These are phyloP conservation scores for Globisporangium parvum DNA, from an alignment of 352 stramenopile species.

Conservation along the genomic window DNA sequence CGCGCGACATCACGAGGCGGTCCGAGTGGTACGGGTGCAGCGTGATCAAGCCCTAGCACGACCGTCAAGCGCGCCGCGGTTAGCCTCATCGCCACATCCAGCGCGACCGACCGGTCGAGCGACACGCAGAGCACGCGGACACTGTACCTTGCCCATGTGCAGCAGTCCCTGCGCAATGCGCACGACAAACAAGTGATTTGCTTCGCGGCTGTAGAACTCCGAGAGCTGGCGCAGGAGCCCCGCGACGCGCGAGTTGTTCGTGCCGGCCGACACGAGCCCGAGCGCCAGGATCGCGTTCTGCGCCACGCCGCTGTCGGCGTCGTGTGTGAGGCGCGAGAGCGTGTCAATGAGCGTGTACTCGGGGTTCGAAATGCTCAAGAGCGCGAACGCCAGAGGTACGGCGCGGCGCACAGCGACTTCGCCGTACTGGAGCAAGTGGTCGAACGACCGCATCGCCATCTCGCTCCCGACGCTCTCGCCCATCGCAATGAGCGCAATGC, in stretches of 20 bases:
- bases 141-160: constrained; percentile 95
- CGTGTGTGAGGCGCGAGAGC: constrained; percentile 97
- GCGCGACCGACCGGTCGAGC: too few species aligned
- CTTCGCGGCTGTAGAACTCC: constrained; percentile 98
- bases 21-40: constrained; percentile 98
- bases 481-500: constrained; percentile 98
- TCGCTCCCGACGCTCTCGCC: constrained; percentile 96
- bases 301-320: constrained; percentile 94
- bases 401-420: constrained; percentile 96
- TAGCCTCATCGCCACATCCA: neutral
- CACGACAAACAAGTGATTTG: constrained; percentile 97
- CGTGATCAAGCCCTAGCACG: constrained; percentile 91
- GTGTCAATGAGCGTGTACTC: constrained; percentile 96
- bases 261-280: constrained; percentile 95
- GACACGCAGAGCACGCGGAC: neutral
- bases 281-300: constrained; percentile 97
- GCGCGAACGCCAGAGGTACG: constrained; percentile 94
- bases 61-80: neutral
- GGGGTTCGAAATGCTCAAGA: constrained; percentile 97
- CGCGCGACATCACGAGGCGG: constrained; percentile 80
- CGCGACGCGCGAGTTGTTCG: constrained; percentile 99
- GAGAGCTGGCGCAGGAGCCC: constrained; percentile 95
- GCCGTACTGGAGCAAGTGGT: constrained; percentile 99
- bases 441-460: constrained; percentile 98
- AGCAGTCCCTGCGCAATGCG: constrained; percentile 98